Percentiles rank a stretch among this genome's conserved stretches.
These are phyloP conservation scores for Ceratocystis diversiconidia DNA, from an alignment of 2,329 filamentous ascomycete species.

Conservation along the genomic window DNA sequence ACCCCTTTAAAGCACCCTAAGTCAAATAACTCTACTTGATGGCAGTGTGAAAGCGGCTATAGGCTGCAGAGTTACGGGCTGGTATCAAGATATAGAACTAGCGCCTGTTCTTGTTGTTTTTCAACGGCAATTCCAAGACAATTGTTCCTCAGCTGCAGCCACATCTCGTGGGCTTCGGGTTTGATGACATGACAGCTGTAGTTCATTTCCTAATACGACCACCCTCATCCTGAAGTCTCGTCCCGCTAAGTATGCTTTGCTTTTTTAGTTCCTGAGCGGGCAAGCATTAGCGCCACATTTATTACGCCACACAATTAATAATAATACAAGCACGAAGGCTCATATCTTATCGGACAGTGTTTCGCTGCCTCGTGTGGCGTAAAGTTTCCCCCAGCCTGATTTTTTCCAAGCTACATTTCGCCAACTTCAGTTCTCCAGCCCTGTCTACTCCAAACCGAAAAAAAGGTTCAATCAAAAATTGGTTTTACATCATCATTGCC, in stretches of 20 bases:
- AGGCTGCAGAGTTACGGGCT: no score
- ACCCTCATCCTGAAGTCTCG: not conserved
- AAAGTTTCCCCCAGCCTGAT: constrained; percentile 8
- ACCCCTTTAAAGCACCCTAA: no score
- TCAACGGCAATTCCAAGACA: not conserved
- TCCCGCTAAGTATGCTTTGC: not conserved
- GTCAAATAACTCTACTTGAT: no score
- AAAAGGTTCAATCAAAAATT: constrained; percentile 12
- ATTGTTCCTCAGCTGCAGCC: not conserved
- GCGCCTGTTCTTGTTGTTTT: not conserved
- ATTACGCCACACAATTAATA: not conserved
- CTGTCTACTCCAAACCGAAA: not conserved
- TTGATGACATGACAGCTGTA: constrained; percentile 1
- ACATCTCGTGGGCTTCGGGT: not conserved
- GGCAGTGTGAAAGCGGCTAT: no score
- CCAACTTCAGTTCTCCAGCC: not conserved
- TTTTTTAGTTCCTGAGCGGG: not conserved
- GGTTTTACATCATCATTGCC: not conserved
- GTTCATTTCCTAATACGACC: constrained; percentile 5
- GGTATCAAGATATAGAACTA: no score
- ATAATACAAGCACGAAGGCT: not conserved
- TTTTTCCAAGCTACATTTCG: constrained; percentile 1
- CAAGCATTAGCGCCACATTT: not conserved
- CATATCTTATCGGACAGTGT: constrained; percentile 12
- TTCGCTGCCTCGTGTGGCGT: constrained; percentile 16